Percentiles rank a stretch among this genome's conserved stretches.
phyloP scores from a whole-genome alignment of 2,329 filamentous ascomycete genomes.

The Diaporthe sp. region DNA sequence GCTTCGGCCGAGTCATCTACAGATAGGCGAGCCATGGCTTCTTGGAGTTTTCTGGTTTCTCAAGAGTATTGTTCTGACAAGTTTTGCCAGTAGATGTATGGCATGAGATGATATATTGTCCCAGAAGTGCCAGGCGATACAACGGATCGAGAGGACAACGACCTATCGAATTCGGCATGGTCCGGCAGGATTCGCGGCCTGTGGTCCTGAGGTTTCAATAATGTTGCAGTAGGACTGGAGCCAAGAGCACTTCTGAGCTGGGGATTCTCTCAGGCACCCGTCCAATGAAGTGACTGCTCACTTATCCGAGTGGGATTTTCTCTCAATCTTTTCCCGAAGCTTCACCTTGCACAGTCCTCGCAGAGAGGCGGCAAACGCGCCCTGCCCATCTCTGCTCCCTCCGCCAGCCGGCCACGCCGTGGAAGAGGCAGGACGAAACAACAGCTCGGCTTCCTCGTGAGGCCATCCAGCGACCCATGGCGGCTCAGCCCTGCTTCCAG shows the following conservation, averaged over 20 bases:
- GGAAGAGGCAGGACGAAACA: conserved; percentile 4
- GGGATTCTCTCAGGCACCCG: conserved; percentile 1
- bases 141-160: not conserved
- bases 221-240: not conserved
- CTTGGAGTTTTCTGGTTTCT: not conserved
- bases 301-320: not conserved
- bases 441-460: conserved; percentile 19
- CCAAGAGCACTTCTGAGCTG: not conserved
- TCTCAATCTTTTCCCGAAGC: not conserved
- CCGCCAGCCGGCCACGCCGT: not conserved
- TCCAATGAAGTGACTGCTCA: not conserved
- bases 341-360: conserved; percentile 5
- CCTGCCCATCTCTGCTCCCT: not conserved
- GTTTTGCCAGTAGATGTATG: not conserved
- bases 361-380: conserved; percentile 4
- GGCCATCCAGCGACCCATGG: conserved; percentile 5
- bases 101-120: too few species aligned
- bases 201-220: not conserved
- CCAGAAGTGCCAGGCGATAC: not conserved
- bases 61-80: not conserved
- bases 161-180: not conserved
- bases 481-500: not conserved
- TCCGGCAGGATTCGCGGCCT: not conserved
- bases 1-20: not conserved
- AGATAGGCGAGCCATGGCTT: not conserved